These are phyloP conservation scores for Rhodotorula sp. DNA, from an alignment of 1,284 basidiomycete genomes.

Conservation along the genomic window DNA sequence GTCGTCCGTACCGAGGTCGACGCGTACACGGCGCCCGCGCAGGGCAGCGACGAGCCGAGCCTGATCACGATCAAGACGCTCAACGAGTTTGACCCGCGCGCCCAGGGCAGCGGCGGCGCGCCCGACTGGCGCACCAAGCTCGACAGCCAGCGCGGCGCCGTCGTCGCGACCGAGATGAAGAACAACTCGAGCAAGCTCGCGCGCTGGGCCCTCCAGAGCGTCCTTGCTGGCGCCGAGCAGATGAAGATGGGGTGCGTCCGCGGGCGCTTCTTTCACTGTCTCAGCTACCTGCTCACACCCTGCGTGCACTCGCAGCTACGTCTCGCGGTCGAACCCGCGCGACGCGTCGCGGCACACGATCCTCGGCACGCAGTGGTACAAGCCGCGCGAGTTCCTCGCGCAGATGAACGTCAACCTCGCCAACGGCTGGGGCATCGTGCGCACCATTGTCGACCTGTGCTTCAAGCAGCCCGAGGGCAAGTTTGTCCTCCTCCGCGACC, in stretches of 20 bases:
- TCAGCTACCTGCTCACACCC: neutral
- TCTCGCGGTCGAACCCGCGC: constrained; percentile 89
- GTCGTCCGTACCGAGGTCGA: constrained; percentile 97
- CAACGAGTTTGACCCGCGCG: constrained; percentile 95
- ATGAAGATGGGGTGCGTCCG: constrained; percentile 93
- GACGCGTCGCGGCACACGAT: constrained; percentile 96
- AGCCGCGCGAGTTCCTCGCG: constrained; percentile 88
- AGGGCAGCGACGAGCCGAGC: constrained; percentile 37
- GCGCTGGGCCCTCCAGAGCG: constrained; percentile 94
- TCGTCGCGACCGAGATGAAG: constrained; percentile 99
- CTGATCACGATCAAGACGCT: constrained; percentile 90
- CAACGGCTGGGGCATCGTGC: constrained; percentile 98
- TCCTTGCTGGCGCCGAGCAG: constrained; percentile 91
- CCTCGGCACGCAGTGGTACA: constrained; percentile 90
- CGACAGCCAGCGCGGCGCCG: constrained; percentile 94
- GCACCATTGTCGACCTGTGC: constrained; percentile 86
- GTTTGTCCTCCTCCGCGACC: constrained; percentile 92
- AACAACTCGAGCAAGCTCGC: constrained; percentile 99
- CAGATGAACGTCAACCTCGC: constrained; percentile 94
- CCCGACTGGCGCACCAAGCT: constrained; percentile 97
- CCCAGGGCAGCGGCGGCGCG: constrained; percentile 85
- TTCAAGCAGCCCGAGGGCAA: constrained; percentile 96
- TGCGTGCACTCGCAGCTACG: constrained; percentile 55
- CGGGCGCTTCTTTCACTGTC: neutral
- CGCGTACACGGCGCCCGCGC: constrained; percentile 66